Percentiles rank a stretch among this genome's conserved stretches.
Evolutionary conservation across 495 filamentous ascomycete species (phyloP).

Genomic region (Pseudevernia furfuracea): DNA sequence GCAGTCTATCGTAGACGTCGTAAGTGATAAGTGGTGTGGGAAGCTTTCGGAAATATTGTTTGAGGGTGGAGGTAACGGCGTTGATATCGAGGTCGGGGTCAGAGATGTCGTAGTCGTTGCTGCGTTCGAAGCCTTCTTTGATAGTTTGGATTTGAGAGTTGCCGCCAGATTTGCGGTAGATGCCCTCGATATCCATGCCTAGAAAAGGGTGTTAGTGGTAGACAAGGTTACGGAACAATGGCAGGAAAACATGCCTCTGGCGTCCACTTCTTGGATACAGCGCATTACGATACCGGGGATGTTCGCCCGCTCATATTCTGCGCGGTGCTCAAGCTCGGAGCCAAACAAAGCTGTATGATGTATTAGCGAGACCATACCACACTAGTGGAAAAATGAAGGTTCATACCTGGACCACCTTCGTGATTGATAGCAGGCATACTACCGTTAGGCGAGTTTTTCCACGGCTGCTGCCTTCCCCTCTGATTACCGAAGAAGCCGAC

Average conservation of each 20-base stretch:
- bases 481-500: slow-evolving; percentile 59
- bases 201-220: slow-evolving; percentile 1
- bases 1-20: slow-evolving; percentile 81
- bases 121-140: slow-evolving; percentile 82
- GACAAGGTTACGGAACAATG: background rate
- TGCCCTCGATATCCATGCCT: slow-evolving; percentile 97
- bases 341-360: slow-evolving; percentile 64
- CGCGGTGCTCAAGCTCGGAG: slow-evolving; percentile 76
- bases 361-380: slow-evolving; percentile 18
- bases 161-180: slow-evolving; percentile 96
- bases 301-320: slow-evolving; percentile 80
- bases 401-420: slow-evolving; percentile 43
- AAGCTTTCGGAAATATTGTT: slow-evolving; percentile 95
- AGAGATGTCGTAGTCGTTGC: slow-evolving; percentile 78
- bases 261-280: slow-evolving; percentile 95
- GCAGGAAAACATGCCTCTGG: slow-evolving; percentile 50
- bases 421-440: slow-evolving; percentile 49
- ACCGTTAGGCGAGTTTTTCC: slow-evolving; percentile 47
- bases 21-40: slow-evolving; percentile 87
- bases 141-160: slow-evolving; percentile 78
- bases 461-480: slow-evolving; percentile 40
- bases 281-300: slow-evolving; percentile 86
- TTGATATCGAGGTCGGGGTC: slow-evolving; percentile 93
- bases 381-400: background rate
- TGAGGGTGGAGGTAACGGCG: slow-evolving; percentile 88